Percentiles rank a stretch among this genome's conserved stretches.
Conservation (phyloP, 2,329 filamentous ascomycete genomes). For the Colletotrichum cereale region DNA sequence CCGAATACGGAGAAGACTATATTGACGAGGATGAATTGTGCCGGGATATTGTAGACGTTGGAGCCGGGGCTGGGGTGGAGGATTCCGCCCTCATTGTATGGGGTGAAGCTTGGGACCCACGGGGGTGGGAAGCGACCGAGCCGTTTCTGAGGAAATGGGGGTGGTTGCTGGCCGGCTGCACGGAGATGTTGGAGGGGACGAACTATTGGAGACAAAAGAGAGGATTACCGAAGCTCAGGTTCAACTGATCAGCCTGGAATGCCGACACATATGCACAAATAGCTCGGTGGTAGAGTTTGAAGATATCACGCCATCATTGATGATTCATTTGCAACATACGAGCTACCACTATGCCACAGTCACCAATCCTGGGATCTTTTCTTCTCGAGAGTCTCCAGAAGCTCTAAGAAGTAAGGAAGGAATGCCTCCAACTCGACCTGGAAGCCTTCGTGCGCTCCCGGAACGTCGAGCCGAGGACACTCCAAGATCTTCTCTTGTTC, state of each 20-base stretch:
- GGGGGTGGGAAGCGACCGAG: constrained; percentile 61
- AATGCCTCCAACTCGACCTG: constrained; percentile 48
- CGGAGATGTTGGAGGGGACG: constrained; percentile 52
- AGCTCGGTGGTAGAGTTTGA: neutral
- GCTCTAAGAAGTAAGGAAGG: constrained; percentile 44
- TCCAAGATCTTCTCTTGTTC: constrained; percentile 48
- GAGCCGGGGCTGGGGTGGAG: constrained; percentile 30
- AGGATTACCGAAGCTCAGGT: constrained; percentile 26
- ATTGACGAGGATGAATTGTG: constrained; percentile 39
- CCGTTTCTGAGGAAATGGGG: constrained; percentile 61
- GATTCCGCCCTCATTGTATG: constrained; percentile 48
- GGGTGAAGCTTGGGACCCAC: constrained; percentile 59
- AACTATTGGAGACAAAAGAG: constrained; percentile 50
- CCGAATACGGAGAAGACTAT: constrained; percentile 25
- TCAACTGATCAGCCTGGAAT: constrained; percentile 10
- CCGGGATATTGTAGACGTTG: constrained; percentile 37
- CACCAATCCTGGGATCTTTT: neutral
- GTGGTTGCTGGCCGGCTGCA: constrained; percentile 53
- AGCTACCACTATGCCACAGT: neutral
- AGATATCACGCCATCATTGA: neutral
- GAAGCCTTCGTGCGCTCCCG: constrained; percentile 50
- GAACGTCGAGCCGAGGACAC: constrained; percentile 45
- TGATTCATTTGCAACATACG: neutral
- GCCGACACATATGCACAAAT: neutral
- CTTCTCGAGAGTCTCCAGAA: constrained; percentile 44